A percentile compares a stretch with the other conserved stretches of the same genome.
These are phyloP conservation scores for Syncephalastrum contaminatum DNA, from an alignment of 371 early-diverging fungal genomes.

Conservation along the genomic window DNA sequence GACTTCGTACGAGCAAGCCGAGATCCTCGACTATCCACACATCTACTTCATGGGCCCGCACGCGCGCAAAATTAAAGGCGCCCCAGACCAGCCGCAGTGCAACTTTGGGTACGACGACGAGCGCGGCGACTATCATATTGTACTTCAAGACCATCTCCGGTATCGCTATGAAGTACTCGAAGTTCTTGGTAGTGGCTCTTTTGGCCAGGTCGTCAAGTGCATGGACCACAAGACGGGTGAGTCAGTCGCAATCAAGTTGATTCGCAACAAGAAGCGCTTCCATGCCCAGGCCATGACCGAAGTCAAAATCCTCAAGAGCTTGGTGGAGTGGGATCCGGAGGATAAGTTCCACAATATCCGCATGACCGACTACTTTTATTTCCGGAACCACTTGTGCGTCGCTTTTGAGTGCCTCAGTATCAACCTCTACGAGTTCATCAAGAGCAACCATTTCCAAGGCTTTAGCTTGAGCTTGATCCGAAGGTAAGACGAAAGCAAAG, in stretches of 20 bases:
- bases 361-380: conserved; percentile 90
- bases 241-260: conserved; percentile 85
- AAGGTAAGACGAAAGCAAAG: conserved; percentile 31
- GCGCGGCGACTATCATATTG: conserved; percentile 79
- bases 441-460: conserved; percentile 91
- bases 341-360: conserved; percentile 80
- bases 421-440: conserved; percentile 96
- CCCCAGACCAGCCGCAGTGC: conserved; percentile 38
- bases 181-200: conserved; percentile 88
- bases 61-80: conserved; percentile 54
- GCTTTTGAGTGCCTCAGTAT: conserved; percentile 93
- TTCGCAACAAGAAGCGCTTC: conserved; percentile 85
- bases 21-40: conserved; percentile 76
- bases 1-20: conserved; percentile 78
- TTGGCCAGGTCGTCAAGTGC: conserved; percentile 89
- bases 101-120: conserved; percentile 85
- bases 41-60: conserved; percentile 87
- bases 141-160: conserved; percentile 72
- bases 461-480: conserved; percentile 78
- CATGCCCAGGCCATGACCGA: conserved; percentile 87
- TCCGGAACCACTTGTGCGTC: conserved; percentile 94
- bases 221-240: conserved; percentile 75
- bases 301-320: conserved; percentile 73
- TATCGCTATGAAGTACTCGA: conserved; percentile 84
- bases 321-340: conserved; percentile 72